Evolutionary conservation across 257 asterid genomes (phyloP).

Genomic region (Solanum etuberosum): DNA sequence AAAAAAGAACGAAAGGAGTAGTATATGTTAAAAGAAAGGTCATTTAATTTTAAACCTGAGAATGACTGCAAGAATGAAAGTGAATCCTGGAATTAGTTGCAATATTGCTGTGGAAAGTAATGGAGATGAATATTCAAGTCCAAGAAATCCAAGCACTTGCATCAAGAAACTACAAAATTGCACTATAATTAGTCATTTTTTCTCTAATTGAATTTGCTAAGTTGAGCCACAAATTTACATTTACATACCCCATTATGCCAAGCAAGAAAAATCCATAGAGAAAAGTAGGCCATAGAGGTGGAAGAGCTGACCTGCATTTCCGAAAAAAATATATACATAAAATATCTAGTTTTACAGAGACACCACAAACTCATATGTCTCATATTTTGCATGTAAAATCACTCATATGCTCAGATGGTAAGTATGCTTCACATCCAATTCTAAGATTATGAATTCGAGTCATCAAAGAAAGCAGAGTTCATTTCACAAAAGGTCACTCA

Average conservation of each 20-base stretch:
- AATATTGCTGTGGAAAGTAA: slow-evolving; percentile 43
- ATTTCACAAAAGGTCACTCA: neutral
- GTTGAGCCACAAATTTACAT: neutral
- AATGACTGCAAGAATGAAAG: slow-evolving; percentile 43
- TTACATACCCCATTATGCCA: slow-evolving; percentile 50
- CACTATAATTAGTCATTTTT: neutral
- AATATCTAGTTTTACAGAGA: neutral
- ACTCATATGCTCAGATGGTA: neutral
- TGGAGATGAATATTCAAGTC: slow-evolving; percentile 41
- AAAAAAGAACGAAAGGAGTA: neutral
- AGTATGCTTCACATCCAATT: neutral
- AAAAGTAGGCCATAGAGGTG: slow-evolving; percentile 32
- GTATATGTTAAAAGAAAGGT: neutral
- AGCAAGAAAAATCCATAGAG: slow-evolving; percentile 44
- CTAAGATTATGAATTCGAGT: neutral
- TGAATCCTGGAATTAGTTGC: slow-evolving; percentile 59
- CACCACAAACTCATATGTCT: neutral
- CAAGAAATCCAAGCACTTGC: slow-evolving; percentile 50
- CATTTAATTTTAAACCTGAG: slow-evolving; percentile 26
- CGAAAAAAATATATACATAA: neutral
- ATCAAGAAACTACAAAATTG: slow-evolving; percentile 24
- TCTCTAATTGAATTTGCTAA: neutral
- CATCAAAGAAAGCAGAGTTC: neutral
- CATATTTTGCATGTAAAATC: neutral
- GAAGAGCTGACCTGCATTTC: slow-evolving; percentile 30